Percentiles rank a stretch among this genome's conserved stretches.
These are phyloP conservation scores for Penicillium brasilianum DNA, from an alignment of 2,329 filamentous ascomycete species.

Conservation along the genomic window DNA sequence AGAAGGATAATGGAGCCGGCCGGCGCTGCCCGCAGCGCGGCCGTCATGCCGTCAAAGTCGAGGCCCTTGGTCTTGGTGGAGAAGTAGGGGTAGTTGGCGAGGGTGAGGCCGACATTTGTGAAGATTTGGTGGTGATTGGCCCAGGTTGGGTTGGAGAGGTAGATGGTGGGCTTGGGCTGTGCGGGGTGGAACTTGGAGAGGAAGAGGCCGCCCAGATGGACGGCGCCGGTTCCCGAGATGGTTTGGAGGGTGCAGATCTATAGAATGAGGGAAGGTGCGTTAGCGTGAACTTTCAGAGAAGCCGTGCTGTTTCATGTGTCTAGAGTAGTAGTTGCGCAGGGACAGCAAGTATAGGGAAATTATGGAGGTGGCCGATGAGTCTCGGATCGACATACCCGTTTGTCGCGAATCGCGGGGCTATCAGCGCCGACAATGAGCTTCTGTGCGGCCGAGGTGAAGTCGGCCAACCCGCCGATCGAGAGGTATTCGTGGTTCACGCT, in stretches of 20 bases:
- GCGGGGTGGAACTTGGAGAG: slow-evolving; percentile 82
- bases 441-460: slow-evolving; percentile 87
- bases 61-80: slow-evolving; percentile 84
- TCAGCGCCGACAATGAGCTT: slow-evolving; percentile 83
- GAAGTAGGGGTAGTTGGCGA: slow-evolving; percentile 93
- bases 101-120: slow-evolving; percentile 78
- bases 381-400: slow-evolving; percentile 62
- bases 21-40: slow-evolving; percentile 70
- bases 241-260: slow-evolving; percentile 81
- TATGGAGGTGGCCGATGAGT: background rate
- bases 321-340: background rate
- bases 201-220: slow-evolving; percentile 93
- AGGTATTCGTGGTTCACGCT: slow-evolving; percentile 97
- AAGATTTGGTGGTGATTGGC: slow-evolving; percentile 99
- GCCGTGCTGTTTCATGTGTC: background rate
- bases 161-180: slow-evolving; percentile 68
- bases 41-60: slow-evolving; percentile 87
- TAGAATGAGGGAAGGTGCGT: slow-evolving; percentile 3
- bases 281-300: background rate
- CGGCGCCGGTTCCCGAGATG: slow-evolving; percentile 94
- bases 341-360: background rate
- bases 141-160: slow-evolving; percentile 96
- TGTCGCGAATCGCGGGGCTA: slow-evolving; percentile 81
- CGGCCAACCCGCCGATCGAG: slow-evolving; percentile 84
- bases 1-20: slow-evolving; percentile 84